phyloP scores from a whole-genome alignment of 2,329 filamentous ascomycete species.

The Ophiostoma pallidulum region DNA sequence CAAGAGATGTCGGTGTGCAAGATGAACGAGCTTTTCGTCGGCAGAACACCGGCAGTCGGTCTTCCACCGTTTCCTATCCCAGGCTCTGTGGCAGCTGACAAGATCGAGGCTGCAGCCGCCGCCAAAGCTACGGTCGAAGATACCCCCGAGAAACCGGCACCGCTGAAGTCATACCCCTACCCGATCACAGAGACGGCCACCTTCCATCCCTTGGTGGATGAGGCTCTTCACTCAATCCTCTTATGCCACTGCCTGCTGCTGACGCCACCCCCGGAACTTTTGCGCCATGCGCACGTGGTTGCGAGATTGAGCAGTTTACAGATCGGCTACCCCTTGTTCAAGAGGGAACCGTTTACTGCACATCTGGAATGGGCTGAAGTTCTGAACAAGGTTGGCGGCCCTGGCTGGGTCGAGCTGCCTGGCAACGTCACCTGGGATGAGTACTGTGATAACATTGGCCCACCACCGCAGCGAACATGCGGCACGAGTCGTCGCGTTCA shows the following conservation, averaged over 20 bases:
- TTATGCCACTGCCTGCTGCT: constrained; percentile 72
- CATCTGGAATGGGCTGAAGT: constrained; percentile 75
- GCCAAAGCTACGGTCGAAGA: too few species aligned
- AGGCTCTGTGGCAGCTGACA: too few species aligned
- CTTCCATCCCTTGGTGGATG: constrained; percentile 71
- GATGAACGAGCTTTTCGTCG: constrained; percentile 60
- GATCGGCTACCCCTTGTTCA: constrained; percentile 74
- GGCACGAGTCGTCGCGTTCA: too few species aligned
- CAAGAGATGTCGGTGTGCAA: constrained; percentile 27
- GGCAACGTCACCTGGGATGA: constrained; percentile 23
- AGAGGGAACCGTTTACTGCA: constrained; percentile 59
- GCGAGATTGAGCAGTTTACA: constrained; percentile 63
- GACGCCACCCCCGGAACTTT: constrained; percentile 67
- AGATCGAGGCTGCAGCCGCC: constrained; percentile 45
- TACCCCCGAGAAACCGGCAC: too few species aligned
- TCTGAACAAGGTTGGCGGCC: constrained; percentile 43
- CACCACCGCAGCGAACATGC: too few species aligned
- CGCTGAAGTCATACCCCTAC: constrained; percentile 48
- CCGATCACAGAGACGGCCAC: constrained; percentile 52
- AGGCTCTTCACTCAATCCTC: constrained; percentile 68
- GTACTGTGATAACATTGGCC: not conserved
- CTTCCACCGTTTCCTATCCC: constrained; percentile 63
- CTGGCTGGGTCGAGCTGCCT: constrained; percentile 23
- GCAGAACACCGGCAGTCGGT: constrained; percentile 53
- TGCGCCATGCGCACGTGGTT: constrained; percentile 73